These are phyloP conservation scores for Hylodesmum podocarpum DNA, from an alignment of 306 rosid species.

Conservation along the genomic window DNA sequence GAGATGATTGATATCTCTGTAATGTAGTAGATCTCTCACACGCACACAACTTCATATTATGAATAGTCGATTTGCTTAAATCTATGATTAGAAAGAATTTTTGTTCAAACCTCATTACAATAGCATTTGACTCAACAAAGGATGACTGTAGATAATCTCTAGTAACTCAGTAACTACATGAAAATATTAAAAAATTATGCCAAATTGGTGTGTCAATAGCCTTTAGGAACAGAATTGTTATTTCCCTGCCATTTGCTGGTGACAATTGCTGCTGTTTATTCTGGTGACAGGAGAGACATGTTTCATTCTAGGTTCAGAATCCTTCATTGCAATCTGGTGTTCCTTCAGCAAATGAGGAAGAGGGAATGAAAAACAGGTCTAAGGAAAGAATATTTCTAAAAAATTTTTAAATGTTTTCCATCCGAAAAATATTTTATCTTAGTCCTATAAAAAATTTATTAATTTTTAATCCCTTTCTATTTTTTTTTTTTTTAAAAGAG, in stretches of 20 bases:
- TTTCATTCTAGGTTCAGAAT: no score
- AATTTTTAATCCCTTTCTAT: background rate
- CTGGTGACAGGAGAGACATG: no score
- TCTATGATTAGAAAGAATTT: background rate
- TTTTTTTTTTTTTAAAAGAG: background rate
- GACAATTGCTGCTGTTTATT: background rate
- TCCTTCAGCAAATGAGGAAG: constrained; percentile 28
- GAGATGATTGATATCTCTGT: background rate
- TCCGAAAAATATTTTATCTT: background rate
- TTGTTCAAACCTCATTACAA: background rate
- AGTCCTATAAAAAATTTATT: background rate
- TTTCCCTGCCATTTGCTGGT: constrained; percentile 9
- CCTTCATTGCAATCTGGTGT: constrained; percentile 1
- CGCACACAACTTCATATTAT: background rate
- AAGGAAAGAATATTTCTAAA: background rate
- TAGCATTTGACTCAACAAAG: background rate
- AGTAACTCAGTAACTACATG: background rate
- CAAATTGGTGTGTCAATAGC: background rate
- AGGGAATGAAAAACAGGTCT: background rate
- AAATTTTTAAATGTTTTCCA: background rate
- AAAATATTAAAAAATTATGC: background rate
- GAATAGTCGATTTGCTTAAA: background rate
- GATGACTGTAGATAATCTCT: background rate
- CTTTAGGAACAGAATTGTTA: background rate
- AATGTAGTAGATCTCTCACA: background rate